A percentile compares a stretch with the other conserved stretches of the same genome.
These are phyloP conservation scores for Macrotyloma uniflorum DNA, from an alignment of 306 rosid species.

Conservation along the genomic window DNA sequence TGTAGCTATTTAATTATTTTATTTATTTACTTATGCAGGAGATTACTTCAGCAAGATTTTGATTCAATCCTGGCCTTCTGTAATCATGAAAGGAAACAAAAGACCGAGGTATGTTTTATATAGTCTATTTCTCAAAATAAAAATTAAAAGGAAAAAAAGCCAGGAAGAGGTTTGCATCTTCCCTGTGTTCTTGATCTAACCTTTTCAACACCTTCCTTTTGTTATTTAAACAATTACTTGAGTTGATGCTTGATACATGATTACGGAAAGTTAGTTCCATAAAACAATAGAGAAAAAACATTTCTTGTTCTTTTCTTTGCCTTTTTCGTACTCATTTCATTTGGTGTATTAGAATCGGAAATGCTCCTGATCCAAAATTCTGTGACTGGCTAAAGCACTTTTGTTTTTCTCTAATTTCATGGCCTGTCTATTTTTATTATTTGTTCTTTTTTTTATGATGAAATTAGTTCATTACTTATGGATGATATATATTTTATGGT, in stretches of 20 bases:
- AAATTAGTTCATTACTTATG: neutral
- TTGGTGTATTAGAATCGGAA: neutral
- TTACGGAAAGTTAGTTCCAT: neutral
- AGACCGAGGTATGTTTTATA: constrained; percentile 70
- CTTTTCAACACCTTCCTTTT: constrained; percentile 4
- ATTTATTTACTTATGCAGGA: constrained; percentile 59
- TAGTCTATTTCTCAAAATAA: constrained; percentile 7
- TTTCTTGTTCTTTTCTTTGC: neutral
- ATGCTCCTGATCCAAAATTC: neutral
- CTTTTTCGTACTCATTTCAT: neutral
- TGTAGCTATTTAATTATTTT: neutral
- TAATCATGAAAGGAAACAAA: constrained; percentile 92
- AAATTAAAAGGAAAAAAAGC: neutral
- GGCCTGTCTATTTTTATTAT: neutral
- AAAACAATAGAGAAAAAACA: neutral
- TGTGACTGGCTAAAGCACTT: neutral
- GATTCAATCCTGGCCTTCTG: constrained; percentile 86
- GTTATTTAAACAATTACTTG: neutral
- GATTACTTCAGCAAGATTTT: constrained; percentile 96
- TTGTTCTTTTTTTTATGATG: neutral
- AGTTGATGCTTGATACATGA: neutral
- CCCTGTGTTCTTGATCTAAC: neutral
- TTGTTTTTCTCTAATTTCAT: neutral
- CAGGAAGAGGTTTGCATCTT: neutral
- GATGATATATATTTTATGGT: constrained; percentile 16